These are phyloP conservation scores for Cyberlindnera suaveolens DNA, from an alignment of 805 yeast genomes.

Conservation along the genomic window DNA sequence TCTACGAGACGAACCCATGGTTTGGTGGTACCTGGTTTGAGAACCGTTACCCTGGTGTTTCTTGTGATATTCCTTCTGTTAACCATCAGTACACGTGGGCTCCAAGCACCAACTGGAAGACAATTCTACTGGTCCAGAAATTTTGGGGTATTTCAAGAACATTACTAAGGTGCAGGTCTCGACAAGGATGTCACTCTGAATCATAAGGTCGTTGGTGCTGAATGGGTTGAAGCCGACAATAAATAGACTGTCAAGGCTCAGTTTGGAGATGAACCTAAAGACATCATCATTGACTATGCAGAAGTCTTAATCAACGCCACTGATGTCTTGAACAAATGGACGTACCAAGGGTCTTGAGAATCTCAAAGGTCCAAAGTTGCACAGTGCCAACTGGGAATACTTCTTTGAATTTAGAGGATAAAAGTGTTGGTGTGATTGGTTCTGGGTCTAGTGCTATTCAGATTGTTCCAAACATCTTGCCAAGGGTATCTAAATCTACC, in stretches of 20 bases:
- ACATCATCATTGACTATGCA: neutral
- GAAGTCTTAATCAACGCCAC: slow-evolving; percentile 1
- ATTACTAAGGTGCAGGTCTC: slow-evolving; percentile 1
- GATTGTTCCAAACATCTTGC: slow-evolving; percentile 1
- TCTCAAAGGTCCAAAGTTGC: slow-evolving; percentile 1
- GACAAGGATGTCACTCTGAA: neutral
- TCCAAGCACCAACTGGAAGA: slow-evolving; percentile 1
- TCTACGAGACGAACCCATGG: slow-evolving; percentile 1
- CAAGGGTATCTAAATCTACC: neutral
- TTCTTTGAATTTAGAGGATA: neutral
- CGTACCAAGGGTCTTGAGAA: neutral
- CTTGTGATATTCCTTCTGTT: slow-evolving; percentile 1
- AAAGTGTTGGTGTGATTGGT: slow-evolving; percentile 1
- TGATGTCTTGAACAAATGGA: slow-evolving; percentile 2
- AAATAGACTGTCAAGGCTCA: slow-evolving; percentile 1
- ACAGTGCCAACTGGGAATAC: slow-evolving; percentile 3
- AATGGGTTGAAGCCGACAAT: neutral
- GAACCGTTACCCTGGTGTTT: slow-evolving; percentile 1
- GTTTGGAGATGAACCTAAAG: neutral
- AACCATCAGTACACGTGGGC: slow-evolving; percentile 1
- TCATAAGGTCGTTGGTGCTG: slow-evolving; percentile 1
- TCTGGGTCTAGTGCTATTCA: slow-evolving; percentile 1
- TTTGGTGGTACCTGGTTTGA: slow-evolving; percentile 2
- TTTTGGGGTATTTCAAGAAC: slow-evolving; percentile 1
- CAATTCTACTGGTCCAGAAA: slow-evolving; percentile 1